Conservation (phyloP, 2,329 filamentous ascomycete species). For the Myriosclerotinia scirpicola region DNA sequence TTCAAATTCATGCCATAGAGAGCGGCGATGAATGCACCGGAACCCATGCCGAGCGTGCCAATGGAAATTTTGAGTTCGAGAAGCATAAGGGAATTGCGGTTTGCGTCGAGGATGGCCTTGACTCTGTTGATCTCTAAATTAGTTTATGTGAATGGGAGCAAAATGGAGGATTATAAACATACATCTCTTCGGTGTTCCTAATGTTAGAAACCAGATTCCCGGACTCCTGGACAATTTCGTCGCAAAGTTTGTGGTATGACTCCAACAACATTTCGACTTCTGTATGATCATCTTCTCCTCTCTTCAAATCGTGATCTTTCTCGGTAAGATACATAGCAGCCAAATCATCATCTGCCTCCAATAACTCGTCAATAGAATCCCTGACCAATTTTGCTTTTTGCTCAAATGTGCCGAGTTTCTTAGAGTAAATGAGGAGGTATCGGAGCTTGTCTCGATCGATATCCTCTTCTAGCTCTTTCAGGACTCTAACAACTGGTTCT, state of each 20-base stretch:
- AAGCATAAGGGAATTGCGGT: constrained; percentile 97
- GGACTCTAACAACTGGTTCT: constrained; percentile 84
- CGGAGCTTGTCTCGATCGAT: constrained; percentile 94
- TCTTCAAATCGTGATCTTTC: constrained; percentile 69
- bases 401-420: constrained; percentile 94
- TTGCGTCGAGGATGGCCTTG: constrained; percentile 95
- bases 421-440: constrained; percentile 87
- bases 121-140: constrained; percentile 56
- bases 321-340: constrained; percentile 95
- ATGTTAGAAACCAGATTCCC: constrained; percentile 93
- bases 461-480: constrained; percentile 91
- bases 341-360: constrained; percentile 95
- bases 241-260: constrained; percentile 95
- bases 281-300: constrained; percentile 84
- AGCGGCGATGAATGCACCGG: constrained; percentile 93
- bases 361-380: constrained; percentile 89
- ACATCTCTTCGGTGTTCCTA: constrained; percentile 98
- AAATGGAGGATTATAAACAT: constrained; percentile 43
- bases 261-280: constrained; percentile 97
- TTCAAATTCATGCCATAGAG: constrained; percentile 99
- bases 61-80: constrained; percentile 96
- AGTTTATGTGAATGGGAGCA: neutral
- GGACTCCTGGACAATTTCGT: constrained; percentile 95
- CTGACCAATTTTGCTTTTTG: constrained; percentile 93
- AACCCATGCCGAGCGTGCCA: constrained; percentile 88